phyloP scores from a whole-genome alignment of 2,329 filamentous ascomycete species.

The Parascedosporium putredinis region DNA sequence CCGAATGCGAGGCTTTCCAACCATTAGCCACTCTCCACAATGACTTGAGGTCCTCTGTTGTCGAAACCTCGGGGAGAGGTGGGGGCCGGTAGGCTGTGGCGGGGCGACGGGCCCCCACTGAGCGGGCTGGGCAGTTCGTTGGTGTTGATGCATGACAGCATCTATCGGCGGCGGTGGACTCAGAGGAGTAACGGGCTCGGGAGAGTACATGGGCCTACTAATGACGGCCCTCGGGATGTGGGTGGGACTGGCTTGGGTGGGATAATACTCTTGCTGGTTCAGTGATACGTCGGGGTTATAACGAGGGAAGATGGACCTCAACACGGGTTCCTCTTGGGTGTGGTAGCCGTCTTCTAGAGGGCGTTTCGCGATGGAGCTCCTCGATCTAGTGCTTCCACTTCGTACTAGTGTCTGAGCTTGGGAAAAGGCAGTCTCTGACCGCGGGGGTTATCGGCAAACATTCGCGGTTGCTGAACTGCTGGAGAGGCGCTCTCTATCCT shows the following conservation, averaged over 20 bases:
- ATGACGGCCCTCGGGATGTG: slow-evolving; percentile 54
- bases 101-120: slow-evolving; percentile 12
- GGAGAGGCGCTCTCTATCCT: slow-evolving; percentile 17
- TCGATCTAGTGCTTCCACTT: slow-evolving; percentile 35
- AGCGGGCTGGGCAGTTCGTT: slow-evolving; percentile 8
- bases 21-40: slow-evolving; percentile 63
- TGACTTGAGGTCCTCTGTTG: slow-evolving; percentile 50
- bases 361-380: slow-evolving; percentile 47
- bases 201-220: slow-evolving; percentile 53
- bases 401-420: slow-evolving; percentile 36
- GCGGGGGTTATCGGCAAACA: slow-evolving; percentile 31
- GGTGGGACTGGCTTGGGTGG: slow-evolving; percentile 53
- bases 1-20: slow-evolving; percentile 50
- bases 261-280: slow-evolving; percentile 59
- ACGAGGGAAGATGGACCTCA: slow-evolving; percentile 65
- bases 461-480: slow-evolving; percentile 28
- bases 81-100: slow-evolving; percentile 25
- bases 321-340: slow-evolving; percentile 23
- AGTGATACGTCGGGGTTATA: slow-evolving; percentile 61
- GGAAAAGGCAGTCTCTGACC: slow-evolving; percentile 40
- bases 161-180: slow-evolving; percentile 11
- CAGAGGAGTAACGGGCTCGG: slow-evolving; percentile 19
- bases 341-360: slow-evolving; percentile 28
- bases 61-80: slow-evolving; percentile 37
- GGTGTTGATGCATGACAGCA: not conserved